Evolutionary conservation across 495 filamentous ascomycete species (phyloP), one percentile per base, ranked within the genome.

Genomic region (Cenococcum geophilum): DNA sequence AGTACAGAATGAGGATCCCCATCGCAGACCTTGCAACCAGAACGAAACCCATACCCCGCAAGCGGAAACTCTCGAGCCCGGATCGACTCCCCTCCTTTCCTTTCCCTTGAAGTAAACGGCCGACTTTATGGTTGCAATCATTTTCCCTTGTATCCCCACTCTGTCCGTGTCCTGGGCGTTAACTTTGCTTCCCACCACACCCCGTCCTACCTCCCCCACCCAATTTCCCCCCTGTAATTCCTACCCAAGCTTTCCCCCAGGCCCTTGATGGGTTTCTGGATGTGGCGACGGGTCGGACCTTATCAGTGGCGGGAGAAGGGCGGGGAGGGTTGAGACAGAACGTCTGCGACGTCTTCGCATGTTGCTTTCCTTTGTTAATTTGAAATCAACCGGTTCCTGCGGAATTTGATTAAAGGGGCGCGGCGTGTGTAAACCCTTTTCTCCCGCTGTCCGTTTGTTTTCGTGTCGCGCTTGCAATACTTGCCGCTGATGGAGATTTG

Each of bases 261-360:
- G 49, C 49, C 49, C 49, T 52, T 16, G 49, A 52, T 27, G 49
- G 49, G 49, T 52, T 6, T 6, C 49, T 52, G 49, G 49, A 52
- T 52, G 49, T 52, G 49, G 49, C 49, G 49, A 52, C 49, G 21
- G 45, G 22, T 2, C 27, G 45, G 45, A 22, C 16, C 8, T 22
- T 6, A n/a, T 18, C 22, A 14, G 45, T 16, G 45, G 18, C 5
- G 9, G 9, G 45, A 49, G 16, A 6, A 32, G 16, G 45, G 45
- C n/a, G 45, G 45, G 45, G n/a, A 14, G 45, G 16, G 5, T 49
- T 49, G 49, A 52, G 20, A 52, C 49, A 52, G 49, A 52, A 52
- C 49, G 49, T 52, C 25, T 52, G 49, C 49, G 49, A 52, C 49
- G 49, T 52, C 49, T 52, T 52, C 49, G 49, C 49, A 52, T 25